Percentiles rank a stretch among this genome's conserved stretches.
These are phyloP conservation scores for maize (Zea mays) DNA, from an alignment of 176 grass and related monocot species.

Conservation along the genomic window DNA sequence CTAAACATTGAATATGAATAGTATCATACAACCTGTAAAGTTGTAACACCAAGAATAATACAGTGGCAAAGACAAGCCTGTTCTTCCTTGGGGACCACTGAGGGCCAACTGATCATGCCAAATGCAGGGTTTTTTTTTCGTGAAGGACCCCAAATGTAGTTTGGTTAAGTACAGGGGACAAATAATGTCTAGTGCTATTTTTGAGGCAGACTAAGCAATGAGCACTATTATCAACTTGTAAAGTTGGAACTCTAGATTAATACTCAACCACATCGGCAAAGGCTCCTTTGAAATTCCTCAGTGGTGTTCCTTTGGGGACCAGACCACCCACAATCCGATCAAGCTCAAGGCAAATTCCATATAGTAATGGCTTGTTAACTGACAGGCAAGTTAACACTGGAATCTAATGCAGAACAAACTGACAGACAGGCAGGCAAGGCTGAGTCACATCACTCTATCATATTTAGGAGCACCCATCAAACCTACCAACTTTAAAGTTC, in stretches of 20 bases:
- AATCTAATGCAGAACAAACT: slow-evolving; percentile 53
- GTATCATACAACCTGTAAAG: neutral
- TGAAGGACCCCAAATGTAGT: neutral
- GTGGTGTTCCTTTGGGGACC: slow-evolving; percentile 7
- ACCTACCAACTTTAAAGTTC: slow-evolving; percentile 33
- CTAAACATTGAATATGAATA: slow-evolving; percentile 28
- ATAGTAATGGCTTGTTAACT: slow-evolving; percentile 25
- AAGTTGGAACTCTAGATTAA: neutral
- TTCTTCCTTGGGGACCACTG: slow-evolving; percentile 21
- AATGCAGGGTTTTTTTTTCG: neutral
- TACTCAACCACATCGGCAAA: neutral
- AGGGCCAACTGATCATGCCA: neutral
- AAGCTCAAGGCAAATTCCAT: neutral
- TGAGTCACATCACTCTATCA: slow-evolving; percentile 40
- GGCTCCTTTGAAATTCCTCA: neutral
- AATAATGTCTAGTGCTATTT: neutral
- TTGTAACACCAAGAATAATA: neutral
- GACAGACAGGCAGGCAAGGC: slow-evolving; percentile 35
- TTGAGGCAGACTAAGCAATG: neutral
- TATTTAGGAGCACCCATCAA: slow-evolving; percentile 35
- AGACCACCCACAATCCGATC: slow-evolving; percentile 3
- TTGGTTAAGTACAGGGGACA: slow-evolving; percentile 2
- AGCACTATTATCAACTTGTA: neutral
- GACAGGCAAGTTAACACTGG: slow-evolving; percentile 33
- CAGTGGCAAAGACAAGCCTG: neutral